phyloP scores from a whole-genome alignment of 352 stramenopile species.

The Stramenopiles sp. region DNA sequence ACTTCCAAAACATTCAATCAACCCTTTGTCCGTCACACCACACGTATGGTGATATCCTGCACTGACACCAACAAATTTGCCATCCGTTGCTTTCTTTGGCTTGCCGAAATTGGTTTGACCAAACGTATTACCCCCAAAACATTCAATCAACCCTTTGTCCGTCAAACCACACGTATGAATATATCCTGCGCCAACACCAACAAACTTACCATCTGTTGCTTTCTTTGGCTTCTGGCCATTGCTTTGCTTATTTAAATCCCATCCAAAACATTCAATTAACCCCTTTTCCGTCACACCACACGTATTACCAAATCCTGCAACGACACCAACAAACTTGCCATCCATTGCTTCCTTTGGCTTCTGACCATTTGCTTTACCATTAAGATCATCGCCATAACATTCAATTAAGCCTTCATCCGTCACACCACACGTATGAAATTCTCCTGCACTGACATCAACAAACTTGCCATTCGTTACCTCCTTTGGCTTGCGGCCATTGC shows the following conservation, averaged over 20 bases:
- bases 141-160: background rate
- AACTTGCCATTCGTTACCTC: background rate
- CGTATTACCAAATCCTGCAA: background rate
- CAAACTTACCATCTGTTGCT: background rate
- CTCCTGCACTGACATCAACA: background rate
- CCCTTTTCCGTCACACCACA: background rate
- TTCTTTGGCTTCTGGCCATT: background rate
- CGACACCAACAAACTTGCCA: background rate
- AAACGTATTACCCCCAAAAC: background rate
- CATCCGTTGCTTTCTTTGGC: background rate
- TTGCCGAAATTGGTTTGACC: background rate
- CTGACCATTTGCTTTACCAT: background rate
- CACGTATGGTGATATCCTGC: background rate
- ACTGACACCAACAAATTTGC: background rate
- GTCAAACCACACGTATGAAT: background rate
- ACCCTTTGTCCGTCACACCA: background rate
- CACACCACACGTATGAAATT: background rate
- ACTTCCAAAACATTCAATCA: constrained; percentile 3
- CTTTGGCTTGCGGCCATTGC: background rate
- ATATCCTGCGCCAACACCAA: background rate
- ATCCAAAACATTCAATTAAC: background rate
- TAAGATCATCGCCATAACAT: background rate
- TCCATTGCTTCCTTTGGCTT: background rate
- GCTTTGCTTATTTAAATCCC: background rate
- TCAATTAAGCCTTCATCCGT: background rate